Evolutionary conservation across 228 moss, liverwort and hornwort genomes (phyloP).

Genomic region (Sphagnum magellanicum): DNA sequence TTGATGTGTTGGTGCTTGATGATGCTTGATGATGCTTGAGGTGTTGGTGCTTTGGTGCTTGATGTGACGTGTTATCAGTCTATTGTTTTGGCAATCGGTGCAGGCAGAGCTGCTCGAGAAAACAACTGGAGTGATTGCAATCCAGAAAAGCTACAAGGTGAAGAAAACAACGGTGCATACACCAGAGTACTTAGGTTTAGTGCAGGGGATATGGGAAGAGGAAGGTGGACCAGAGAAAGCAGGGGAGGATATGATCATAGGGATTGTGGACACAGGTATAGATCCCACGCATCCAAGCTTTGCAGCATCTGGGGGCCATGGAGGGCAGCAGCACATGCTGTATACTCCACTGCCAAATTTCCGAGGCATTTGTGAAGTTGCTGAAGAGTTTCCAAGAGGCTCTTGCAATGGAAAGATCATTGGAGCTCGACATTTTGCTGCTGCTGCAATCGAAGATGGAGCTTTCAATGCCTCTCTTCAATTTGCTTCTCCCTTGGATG

Average conservation of each 20-base stretch:
- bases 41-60: not conserved
- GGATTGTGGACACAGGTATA: constrained; percentile 41
- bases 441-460: not conserved
- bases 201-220: constrained; percentile 27
- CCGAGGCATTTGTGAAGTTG: constrained; percentile 11
- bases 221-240: constrained; percentile 18
- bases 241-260: constrained; percentile 42
- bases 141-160: constrained; percentile 17
- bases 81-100: not conserved
- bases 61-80: not conserved
- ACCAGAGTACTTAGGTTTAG: constrained; percentile 24
- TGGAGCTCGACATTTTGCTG: constrained; percentile 31
- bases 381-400: constrained; percentile 22
- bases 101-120: constrained; percentile 22
- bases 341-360: constrained; percentile 15
- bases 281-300: constrained; percentile 48
- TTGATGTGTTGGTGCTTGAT: not conserved
- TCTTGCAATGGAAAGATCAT: constrained; percentile 56
- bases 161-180: constrained; percentile 20
- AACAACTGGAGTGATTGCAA: constrained; percentile 10
- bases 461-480: not conserved
- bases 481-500: not conserved
- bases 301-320: constrained; percentile 4
- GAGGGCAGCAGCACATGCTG: constrained; percentile 4
- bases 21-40: not conserved